Evolutionary conservation across 495 filamentous ascomycete species (phyloP).

Genomic region (Trichoderma orchidacearum): DNA sequence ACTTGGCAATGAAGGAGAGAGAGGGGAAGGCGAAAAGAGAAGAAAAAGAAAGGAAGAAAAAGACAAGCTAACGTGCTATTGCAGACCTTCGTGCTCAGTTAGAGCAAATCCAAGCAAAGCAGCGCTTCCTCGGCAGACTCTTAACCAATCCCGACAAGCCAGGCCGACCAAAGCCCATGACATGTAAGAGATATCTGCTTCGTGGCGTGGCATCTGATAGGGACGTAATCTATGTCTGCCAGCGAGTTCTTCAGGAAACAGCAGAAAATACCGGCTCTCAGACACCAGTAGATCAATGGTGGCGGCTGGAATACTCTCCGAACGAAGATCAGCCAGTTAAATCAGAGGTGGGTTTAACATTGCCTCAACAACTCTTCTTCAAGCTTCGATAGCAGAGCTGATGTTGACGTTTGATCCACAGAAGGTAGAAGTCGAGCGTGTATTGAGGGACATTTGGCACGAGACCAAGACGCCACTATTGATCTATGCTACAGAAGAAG

Average conservation of each 20-base stretch:
- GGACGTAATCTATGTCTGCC: slow-evolving; percentile 23
- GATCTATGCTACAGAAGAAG: slow-evolving; percentile 27
- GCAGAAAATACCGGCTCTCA: slow-evolving; percentile 8
- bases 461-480: slow-evolving; percentile 19
- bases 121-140: slow-evolving; percentile 11
- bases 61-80: background rate
- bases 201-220: slow-evolving; percentile 22
- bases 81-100: background rate
- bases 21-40: no score
- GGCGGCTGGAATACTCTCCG: slow-evolving; percentile 18
- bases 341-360: slow-evolving; percentile 20
- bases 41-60: background rate
- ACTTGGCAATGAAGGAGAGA: background rate
- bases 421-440: slow-evolving; percentile 5
- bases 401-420: background rate
- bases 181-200: slow-evolving; percentile 18
- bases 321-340: slow-evolving; percentile 13
- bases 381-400: background rate
- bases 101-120: slow-evolving; percentile 5
- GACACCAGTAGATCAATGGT: slow-evolving; percentile 24
- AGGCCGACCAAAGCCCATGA: slow-evolving; percentile 2
- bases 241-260: slow-evolving; percentile 9
- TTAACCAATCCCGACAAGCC: slow-evolving; percentile 19
- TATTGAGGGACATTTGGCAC: slow-evolving; percentile 14
- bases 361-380: no score